Evolutionary conservation across 1,284 basidiomycete genomes (phyloP).

Genomic region (Pseudozyma thailandica): DNA sequence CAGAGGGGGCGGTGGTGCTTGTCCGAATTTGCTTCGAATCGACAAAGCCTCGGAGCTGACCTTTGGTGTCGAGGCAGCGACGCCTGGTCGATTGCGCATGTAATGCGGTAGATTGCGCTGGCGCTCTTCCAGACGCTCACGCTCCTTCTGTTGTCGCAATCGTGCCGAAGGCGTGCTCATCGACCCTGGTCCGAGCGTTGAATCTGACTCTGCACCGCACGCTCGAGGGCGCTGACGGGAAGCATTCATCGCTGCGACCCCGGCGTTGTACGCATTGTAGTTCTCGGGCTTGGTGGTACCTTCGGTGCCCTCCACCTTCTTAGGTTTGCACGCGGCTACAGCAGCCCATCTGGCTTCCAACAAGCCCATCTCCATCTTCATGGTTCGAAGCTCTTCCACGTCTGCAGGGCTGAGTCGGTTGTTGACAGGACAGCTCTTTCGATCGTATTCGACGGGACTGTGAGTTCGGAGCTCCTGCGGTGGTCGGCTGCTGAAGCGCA

Average conservation of each 20-base stretch:
- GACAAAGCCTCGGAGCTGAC: constrained; percentile 40
- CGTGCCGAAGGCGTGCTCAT: constrained; percentile 29
- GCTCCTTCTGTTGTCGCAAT: constrained; percentile 46
- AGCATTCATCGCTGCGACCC: constrained; percentile 41
- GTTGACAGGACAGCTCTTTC: constrained; percentile 62
- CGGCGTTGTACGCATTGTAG: constrained; percentile 49
- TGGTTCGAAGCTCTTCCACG: constrained; percentile 62
- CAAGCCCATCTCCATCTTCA: constrained; percentile 66
- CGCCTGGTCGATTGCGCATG: constrained; percentile 31
- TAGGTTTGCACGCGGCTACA: constrained; percentile 53
- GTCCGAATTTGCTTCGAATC: constrained; percentile 49
- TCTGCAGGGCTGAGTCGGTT: constrained; percentile 63
- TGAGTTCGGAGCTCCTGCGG: constrained; percentile 64
- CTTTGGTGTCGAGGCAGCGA: constrained; percentile 11
- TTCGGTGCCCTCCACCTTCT: constrained; percentile 41
- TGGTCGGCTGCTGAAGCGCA: constrained; percentile 61
- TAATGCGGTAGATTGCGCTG: constrained; percentile 43
- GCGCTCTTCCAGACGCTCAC: constrained; percentile 42
- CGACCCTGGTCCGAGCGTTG: constrained; percentile 36
- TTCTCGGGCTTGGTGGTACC: constrained; percentile 45
- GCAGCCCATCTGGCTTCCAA: constrained; percentile 64
- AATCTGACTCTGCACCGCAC: constrained; percentile 43
- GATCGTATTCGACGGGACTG: constrained; percentile 67
- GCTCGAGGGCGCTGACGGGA: constrained; percentile 23
- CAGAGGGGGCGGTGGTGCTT: constrained; percentile 46